Evolutionary conservation across 108 stramenopile genomes (phyloP).

Genomic region (Bacterosira constricta): DNA sequence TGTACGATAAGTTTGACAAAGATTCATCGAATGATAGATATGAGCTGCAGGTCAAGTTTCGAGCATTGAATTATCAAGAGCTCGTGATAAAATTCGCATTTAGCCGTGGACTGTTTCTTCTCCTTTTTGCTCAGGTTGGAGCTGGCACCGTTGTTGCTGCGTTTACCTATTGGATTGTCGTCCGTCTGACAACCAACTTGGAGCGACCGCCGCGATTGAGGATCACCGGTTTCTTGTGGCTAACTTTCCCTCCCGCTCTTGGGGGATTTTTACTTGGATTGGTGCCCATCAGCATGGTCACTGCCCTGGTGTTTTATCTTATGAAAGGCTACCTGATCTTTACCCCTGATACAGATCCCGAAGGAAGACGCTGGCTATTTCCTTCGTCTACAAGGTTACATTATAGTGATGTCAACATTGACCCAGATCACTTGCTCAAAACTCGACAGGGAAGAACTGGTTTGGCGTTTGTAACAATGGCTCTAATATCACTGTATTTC

Average conservation of each 20-base stretch:
- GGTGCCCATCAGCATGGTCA: constrained; percentile 64
- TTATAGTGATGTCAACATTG: constrained; percentile 58
- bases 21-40: constrained; percentile 58
- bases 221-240: constrained; percentile 57
- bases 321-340: constrained; percentile 35
- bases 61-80: constrained; percentile 79
- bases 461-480: constrained; percentile 68
- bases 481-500: constrained; percentile 42
- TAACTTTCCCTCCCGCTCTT: constrained; percentile 67
- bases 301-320: constrained; percentile 42
- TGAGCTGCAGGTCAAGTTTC: constrained; percentile 57
- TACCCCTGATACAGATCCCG: constrained; percentile 17
- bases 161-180: constrained; percentile 61
- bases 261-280: constrained; percentile 70
- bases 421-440: constrained; percentile 47
- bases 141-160: constrained; percentile 60
- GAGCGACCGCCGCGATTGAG: constrained; percentile 68
- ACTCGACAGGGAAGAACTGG: constrained; percentile 76
- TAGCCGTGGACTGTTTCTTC: constrained; percentile 64
- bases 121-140: constrained; percentile 79
- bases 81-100: constrained; percentile 86
- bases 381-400: constrained; percentile 42
- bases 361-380: constrained; percentile 32
- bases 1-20: constrained; percentile 75
- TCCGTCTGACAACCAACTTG: constrained; percentile 67